A percentile compares a stretch with the other conserved stretches of the same genome.
Evolutionary conservation across 805 yeast genomes (phyloP).

Genomic region (Naumovozyma baii): DNA sequence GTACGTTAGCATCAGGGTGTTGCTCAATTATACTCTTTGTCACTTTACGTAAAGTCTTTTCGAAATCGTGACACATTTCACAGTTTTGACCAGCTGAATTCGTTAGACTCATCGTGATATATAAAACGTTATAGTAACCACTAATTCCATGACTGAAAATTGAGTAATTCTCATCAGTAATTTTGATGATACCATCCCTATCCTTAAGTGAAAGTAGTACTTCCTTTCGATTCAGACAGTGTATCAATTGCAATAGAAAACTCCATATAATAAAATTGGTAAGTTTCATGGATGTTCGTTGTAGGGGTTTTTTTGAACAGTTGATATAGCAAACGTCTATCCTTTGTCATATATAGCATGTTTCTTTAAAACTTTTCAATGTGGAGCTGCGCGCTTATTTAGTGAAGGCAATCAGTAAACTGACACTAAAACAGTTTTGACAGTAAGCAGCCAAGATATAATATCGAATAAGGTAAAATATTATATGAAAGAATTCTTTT

Average conservation of each 20-base stretch:
- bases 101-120: slow-evolving; percentile 41
- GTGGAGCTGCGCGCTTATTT: too few relatives aligned
- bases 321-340: neutral
- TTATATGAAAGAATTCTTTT: too few relatives aligned
- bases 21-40: slow-evolving; percentile 37
- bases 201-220: slow-evolving; percentile 10
- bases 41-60: slow-evolving; percentile 34
- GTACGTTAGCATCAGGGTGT: slow-evolving; percentile 34
- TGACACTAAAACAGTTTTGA: too few relatives aligned
- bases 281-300: too few relatives aligned
- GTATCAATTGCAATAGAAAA: neutral
- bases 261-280: too few relatives aligned
- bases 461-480: too few relatives aligned
- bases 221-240: neutral
- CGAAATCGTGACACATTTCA: slow-evolving; percentile 37
- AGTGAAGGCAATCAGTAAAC: too few relatives aligned
- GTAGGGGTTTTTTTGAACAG: neutral
- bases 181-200: slow-evolving; percentile 34
- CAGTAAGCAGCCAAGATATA: too few relatives aligned
- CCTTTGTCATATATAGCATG: too few relatives aligned
- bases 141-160: slow-evolving; percentile 37
- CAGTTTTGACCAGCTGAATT: slow-evolving; percentile 35
- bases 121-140: slow-evolving; percentile 41
- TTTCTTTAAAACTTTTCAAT: too few relatives aligned
- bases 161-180: slow-evolving; percentile 35